Percentiles rank a stretch among this genome's conserved stretches.
Evolutionary conservation across 75 land plant species (phyloP).

Genomic region (Pinus albicaulis): DNA sequence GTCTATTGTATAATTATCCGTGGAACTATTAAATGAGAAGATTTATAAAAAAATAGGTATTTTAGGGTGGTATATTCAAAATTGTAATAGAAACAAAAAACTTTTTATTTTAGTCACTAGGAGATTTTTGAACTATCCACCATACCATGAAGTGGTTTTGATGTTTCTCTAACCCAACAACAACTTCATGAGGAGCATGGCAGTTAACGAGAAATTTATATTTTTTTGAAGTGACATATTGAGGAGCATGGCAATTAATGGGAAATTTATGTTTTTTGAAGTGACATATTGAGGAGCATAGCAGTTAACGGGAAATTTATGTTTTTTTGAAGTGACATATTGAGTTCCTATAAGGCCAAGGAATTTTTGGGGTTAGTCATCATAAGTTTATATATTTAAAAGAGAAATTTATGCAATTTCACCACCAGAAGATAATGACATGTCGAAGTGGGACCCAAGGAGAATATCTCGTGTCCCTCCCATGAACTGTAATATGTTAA

Average conservation of each 20-base stretch:
- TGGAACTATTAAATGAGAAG: conserved; percentile 93
- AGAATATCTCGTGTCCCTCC: too few relatives aligned
- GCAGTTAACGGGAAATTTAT: conserved; percentile 50
- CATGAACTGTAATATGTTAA: too few relatives aligned
- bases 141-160: conserved; percentile 84
- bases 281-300: conserved; percentile 72
- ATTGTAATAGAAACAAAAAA: conserved; percentile 92
- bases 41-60: conserved; percentile 91
- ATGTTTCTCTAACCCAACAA: conserved; percentile 83
- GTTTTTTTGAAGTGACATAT: conserved; percentile 59
- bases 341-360: conserved; percentile 60
- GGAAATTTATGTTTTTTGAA: conserved; percentile 45
- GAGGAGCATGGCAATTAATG: conserved; percentile 46
- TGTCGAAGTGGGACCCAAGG: conserved; percentile 27
- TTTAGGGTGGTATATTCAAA: conserved; percentile 89
- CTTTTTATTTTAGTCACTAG: conserved; percentile 91
- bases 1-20: conserved; percentile 95
- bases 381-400: conserved; percentile 88
- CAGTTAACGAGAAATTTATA: conserved; percentile 53
- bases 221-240: conserved; percentile 55
- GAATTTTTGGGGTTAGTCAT: conserved; percentile 90
- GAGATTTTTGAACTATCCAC: conserved; percentile 83
- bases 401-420: too few relatives aligned
- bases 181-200: conserved; percentile 86
- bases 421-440: conserved; percentile 37